Evolutionary conservation across 495 filamentous ascomycete species (phyloP).

Genomic region (Tetracladium setigerum): DNA sequence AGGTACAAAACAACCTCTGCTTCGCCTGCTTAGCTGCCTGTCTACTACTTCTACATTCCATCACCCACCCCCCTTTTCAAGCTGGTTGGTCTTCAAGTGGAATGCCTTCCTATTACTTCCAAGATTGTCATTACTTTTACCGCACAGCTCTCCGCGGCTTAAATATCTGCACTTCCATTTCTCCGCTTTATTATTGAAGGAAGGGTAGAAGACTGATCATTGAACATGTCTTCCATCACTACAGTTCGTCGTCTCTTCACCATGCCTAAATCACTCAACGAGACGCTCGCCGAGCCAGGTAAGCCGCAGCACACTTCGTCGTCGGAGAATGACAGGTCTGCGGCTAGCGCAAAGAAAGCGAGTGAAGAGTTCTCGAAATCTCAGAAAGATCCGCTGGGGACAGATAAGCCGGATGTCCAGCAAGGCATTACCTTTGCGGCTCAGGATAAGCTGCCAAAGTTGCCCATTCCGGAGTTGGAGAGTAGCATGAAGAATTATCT

Average conservation of each 20-base stretch:
- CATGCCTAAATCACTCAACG: slow-evolving; percentile 63
- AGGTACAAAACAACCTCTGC: too few species aligned
- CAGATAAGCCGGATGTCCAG: slow-evolving; percentile 36
- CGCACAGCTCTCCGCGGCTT: slow-evolving; percentile 77
- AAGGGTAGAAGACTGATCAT: slow-evolving; percentile 20
- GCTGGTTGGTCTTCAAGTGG: slow-evolving; percentile 2
- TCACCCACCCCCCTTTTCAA: neutral
- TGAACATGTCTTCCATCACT: slow-evolving; percentile 17
- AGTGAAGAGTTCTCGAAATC: slow-evolving; percentile 33
- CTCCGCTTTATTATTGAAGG: slow-evolving; percentile 62
- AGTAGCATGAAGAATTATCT: slow-evolving; percentile 74
- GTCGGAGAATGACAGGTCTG: slow-evolving; percentile 23
- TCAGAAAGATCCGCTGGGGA: slow-evolving; percentile 35
- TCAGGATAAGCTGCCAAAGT: slow-evolving; percentile 82
- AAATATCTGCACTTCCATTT: slow-evolving; percentile 68
- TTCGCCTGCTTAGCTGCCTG: neutral
- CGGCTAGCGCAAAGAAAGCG: slow-evolving; percentile 29
- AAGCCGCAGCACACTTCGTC: slow-evolving; percentile 5
- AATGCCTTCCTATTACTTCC: slow-evolving; percentile 76
- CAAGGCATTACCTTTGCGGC: slow-evolving; percentile 78
- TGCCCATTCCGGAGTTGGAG: slow-evolving; percentile 92
- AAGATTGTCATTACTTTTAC: slow-evolving; percentile 92
- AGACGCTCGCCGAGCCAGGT: slow-evolving; percentile 42
- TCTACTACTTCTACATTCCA: neutral
- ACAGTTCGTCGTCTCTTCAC: slow-evolving; percentile 49